Base-by-base conservation (phyloP, 2,329 filamentous ascomycete genomes). In the Diaporthe citrichinensis region DNA sequence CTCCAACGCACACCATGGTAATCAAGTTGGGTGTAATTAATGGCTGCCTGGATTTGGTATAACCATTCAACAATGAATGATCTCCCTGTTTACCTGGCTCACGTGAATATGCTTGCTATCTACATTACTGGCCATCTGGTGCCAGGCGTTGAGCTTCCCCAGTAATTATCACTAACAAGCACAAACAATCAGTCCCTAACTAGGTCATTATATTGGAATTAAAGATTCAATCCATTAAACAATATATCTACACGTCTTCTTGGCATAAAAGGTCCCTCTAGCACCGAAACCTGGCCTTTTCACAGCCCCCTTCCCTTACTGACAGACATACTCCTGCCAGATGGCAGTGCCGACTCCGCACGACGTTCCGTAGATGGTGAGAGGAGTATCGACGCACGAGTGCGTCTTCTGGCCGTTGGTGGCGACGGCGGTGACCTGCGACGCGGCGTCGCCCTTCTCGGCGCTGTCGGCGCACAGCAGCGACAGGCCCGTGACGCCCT, bases 371-470 rank as follows among this genome's bases (percentile, higher is more conserved):
- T 67, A 71, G 44, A 77, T 53, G 8, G 23, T 73, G 23, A 44
- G 62, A 10, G 71, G 71, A 0, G 76, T 15, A 4, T 41, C 51
- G 12, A 67, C 71, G 41, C 76, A 77, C 25, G 72, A 55, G 71
- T 77, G 76, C 31, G 74, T 77, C 74, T 77, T 34, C 44, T 62
- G 53, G 65, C 76, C 76, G 58, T 76, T 72, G 41, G 76, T 77
- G 7, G 76, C 76, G 23, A 77, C 72, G 46, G 76, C 76, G 12
- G 76, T 77, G 59, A 76, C 74, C 41, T 74, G 67, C 9, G 76
- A 65, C 31, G 72, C 72, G 17, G 46, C 41, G 2, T 51, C 44
- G 39, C 25, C 49, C 9, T 74, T 72, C 61, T 67, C 61, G 17
- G 61, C 61, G 31, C 57, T 73, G 28, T 74, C 58, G 14, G 67